phyloP scores from a whole-genome alignment of 1,284 basidiomycete genomes.

The Apiotrichum gamsii region DNA sequence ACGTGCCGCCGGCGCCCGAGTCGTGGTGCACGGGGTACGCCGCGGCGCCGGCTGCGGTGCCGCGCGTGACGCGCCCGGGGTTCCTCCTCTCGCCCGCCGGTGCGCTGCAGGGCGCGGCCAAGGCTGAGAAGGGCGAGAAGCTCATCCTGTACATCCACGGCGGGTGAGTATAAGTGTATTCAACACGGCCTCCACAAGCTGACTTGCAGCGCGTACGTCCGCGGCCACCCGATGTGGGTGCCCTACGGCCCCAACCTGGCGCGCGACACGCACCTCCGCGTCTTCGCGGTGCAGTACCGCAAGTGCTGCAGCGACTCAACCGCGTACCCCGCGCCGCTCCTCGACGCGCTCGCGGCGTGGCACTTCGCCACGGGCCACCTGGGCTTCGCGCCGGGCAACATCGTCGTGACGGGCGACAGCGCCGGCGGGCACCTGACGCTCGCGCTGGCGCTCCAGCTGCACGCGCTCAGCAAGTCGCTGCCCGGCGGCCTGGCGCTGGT shows the following conservation, averaged over 20 bases:
- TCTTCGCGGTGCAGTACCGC: conserved; percentile 25
- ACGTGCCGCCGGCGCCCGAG: not conserved
- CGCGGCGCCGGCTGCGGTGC: not conserved
- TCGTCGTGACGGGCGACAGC: conserved; percentile 59
- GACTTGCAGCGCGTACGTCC: conserved; percentile 22
- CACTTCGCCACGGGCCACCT: conserved; percentile 52
- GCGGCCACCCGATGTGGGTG: conserved; percentile 23
- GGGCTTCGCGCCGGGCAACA: conserved; percentile 50
- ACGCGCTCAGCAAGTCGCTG: conserved; percentile 25
- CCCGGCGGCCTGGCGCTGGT: conserved; percentile 55
- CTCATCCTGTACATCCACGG: conserved; percentile 26
- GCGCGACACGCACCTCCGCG: conserved; percentile 5
- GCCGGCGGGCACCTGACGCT: conserved; percentile 62
- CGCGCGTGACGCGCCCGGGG: not conserved
- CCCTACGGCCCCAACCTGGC: conserved; percentile 16
- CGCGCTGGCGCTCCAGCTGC: conserved; percentile 32
- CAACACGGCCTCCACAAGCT: not conserved
- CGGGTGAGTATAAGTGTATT: conserved; percentile 20
- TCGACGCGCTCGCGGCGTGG: conserved; percentile 58
- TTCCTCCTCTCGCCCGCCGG: conserved; percentile 17
- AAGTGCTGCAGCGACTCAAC: conserved; percentile 9
- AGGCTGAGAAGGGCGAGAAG: conserved; percentile 14
- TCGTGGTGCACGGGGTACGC: conserved; percentile 1
- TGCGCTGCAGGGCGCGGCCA: conserved; percentile 1
- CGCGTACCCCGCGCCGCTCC: conserved; percentile 56